Percentiles rank a stretch among this genome's conserved stretches.
Evolutionary conservation across 495 filamentous ascomycete species (phyloP).

Genomic region (Penicillium arizonense): DNA sequence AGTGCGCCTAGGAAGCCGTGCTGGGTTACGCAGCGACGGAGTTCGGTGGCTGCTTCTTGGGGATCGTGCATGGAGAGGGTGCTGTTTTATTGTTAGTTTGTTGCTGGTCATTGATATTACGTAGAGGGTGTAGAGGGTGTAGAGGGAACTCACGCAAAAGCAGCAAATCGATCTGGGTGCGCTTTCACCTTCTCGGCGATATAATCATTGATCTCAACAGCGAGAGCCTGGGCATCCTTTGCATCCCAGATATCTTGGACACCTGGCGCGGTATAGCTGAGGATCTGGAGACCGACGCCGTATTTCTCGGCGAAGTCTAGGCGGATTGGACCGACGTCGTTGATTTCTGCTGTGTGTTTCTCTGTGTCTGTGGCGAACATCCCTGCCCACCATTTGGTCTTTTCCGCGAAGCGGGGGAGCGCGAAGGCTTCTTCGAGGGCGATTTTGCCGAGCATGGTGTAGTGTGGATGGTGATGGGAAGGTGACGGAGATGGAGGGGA

Average conservation of each 20-base stretch:
- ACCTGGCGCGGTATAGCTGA: slow-evolving; percentile 56
- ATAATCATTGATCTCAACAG: slow-evolving; percentile 56
- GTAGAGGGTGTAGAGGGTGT: neutral
- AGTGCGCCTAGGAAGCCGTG: slow-evolving; percentile 58
- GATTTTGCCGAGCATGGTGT: slow-evolving; percentile 49
- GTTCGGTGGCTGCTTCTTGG: slow-evolving; percentile 52
- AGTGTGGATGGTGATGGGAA: neutral
- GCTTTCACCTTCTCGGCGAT: slow-evolving; percentile 50
- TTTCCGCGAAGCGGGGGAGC: slow-evolving; percentile 46
- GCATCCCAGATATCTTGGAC: slow-evolving; percentile 55
- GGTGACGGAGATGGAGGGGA: neutral
- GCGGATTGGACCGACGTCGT: slow-evolving; percentile 49
- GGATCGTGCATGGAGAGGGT: slow-evolving; percentile 57
- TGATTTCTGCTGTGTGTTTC: slow-evolving; percentile 42
- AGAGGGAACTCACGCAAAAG: slow-evolving; percentile 42
- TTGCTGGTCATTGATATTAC: neutral
- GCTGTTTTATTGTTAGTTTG: slow-evolving; percentile 13
- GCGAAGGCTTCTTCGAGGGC: slow-evolving; percentile 53
- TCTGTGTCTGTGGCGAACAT: slow-evolving; percentile 45
- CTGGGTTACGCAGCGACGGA: slow-evolving; percentile 53
- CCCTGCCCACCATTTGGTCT: slow-evolving; percentile 47
- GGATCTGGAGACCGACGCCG: slow-evolving; percentile 60
- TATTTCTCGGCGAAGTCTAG: slow-evolving; percentile 54
- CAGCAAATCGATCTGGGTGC: slow-evolving; percentile 54
- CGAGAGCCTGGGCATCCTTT: slow-evolving; percentile 43